phyloP scores from a whole-genome alignment of 768 basidiomycete genomes.

The Austroboletus eburneus region DNA sequence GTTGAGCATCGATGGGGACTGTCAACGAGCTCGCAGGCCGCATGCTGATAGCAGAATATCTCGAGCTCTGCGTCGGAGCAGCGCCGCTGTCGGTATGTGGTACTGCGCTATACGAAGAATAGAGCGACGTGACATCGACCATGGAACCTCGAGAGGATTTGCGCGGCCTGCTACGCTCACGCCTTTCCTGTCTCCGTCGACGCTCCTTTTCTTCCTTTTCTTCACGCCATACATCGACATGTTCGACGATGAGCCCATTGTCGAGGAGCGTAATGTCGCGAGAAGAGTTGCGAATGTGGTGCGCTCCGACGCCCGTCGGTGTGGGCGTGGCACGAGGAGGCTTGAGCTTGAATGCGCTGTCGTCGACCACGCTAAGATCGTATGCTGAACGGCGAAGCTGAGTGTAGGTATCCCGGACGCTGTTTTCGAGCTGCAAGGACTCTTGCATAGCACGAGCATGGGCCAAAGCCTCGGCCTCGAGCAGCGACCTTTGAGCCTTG shows the following conservation, averaged over 20 bases:
- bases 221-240: slow-evolving; percentile 77
- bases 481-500: slow-evolving; percentile 70
- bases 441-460: slow-evolving; percentile 77
- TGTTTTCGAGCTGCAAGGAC: slow-evolving; percentile 67
- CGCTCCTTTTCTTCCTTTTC: slow-evolving; percentile 73
- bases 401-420: slow-evolving; percentile 76
- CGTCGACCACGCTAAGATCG: slow-evolving; percentile 52
- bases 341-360: slow-evolving; percentile 67
- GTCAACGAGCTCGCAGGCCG: slow-evolving; percentile 63
- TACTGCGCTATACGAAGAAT: slow-evolving; percentile 59
- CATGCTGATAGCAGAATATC: slow-evolving; percentile 51
- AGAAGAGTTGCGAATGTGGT: slow-evolving; percentile 47
- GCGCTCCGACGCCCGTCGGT: slow-evolving; percentile 32
- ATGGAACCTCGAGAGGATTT: slow-evolving; percentile 71
- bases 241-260: slow-evolving; percentile 87
- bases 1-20: slow-evolving; percentile 52
- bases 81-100: slow-evolving; percentile 56
- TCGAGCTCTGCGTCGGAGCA: slow-evolving; percentile 53
- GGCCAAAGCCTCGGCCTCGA: slow-evolving; percentile 80
- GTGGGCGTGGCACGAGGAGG: slow-evolving; percentile 42
- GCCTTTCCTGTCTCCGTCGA: slow-evolving; percentile 62
- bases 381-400: slow-evolving; percentile 77
- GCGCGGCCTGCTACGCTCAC: slow-evolving; percentile 51
- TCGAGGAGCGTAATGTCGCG: slow-evolving; percentile 79
- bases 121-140: slow-evolving; percentile 69